These are phyloP conservation scores for Lasiosphaeria hispida DNA, from an alignment of 495 filamentous ascomycete genomes.

Conservation along the genomic window DNA sequence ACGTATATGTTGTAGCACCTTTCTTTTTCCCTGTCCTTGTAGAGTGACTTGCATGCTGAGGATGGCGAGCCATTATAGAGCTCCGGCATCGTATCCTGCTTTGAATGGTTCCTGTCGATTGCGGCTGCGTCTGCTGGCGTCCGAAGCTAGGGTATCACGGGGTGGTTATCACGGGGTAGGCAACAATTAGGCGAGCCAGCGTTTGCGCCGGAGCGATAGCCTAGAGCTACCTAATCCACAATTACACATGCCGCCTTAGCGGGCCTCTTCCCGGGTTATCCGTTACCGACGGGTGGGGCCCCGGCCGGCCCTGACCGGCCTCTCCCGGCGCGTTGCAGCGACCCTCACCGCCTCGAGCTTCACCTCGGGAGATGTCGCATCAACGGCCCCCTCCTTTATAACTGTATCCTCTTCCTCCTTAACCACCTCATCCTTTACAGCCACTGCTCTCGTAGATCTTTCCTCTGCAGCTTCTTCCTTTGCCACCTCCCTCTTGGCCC, in stretches of 20 bases:
- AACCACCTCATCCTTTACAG: background rate
- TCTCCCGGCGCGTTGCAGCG: too few species aligned
- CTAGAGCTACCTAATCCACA: background rate
- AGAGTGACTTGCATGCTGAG: background rate
- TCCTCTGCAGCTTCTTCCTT: conserved; percentile 4
- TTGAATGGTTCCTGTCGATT: too few species aligned
- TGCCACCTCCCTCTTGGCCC: conserved; percentile 7
- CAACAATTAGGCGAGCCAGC: conserved; percentile 1
- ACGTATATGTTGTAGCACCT: background rate
- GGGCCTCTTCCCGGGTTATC: too few species aligned
- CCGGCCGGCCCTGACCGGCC: too few species aligned
- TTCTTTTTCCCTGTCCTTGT: background rate
- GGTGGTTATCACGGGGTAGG: background rate
- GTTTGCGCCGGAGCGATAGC: background rate
- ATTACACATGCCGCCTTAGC: background rate
- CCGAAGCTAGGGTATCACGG: conserved; percentile 1
- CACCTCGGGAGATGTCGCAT: too few species aligned
- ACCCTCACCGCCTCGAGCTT: too few species aligned
- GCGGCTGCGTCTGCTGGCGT: background rate
- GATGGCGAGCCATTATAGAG: background rate
- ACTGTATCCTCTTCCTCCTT: background rate
- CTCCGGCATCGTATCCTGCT: conserved; percentile 18
- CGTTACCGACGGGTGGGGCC: too few species aligned
- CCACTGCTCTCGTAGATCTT: background rate
- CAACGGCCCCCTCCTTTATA: background rate